Evolutionary conservation across 1,139 yeast genomes (phyloP).

Genomic region (Protomyces lactucae-debilis): DNA sequence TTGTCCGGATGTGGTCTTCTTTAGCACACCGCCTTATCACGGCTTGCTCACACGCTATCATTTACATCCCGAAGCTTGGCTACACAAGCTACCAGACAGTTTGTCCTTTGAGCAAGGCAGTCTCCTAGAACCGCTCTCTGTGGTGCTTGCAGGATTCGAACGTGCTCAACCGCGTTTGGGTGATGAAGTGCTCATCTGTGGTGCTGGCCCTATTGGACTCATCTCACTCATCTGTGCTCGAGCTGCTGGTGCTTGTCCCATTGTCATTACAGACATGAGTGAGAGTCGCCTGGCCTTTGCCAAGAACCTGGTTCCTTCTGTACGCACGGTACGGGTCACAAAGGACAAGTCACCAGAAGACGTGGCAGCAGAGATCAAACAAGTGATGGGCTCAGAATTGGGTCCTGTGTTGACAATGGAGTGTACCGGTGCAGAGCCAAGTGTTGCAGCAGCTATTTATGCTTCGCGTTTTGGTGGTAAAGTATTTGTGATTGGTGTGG

Average conservation of each 20-base stretch:
- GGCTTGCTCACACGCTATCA: conserved; percentile 65
- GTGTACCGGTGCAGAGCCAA: conserved; percentile 63
- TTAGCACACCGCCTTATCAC: conserved; percentile 70
- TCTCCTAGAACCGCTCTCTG: conserved; percentile 78
- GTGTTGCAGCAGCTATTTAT: conserved; percentile 55
- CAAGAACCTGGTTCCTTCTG: conserved; percentile 53
- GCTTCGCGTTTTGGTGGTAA: conserved; percentile 56
- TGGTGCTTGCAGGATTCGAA: conserved; percentile 78
- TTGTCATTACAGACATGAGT: conserved; percentile 61
- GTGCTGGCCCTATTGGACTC: conserved; percentile 93
- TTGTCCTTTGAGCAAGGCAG: conserved; percentile 82
- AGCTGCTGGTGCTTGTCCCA: conserved; percentile 73
- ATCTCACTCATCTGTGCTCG: conserved; percentile 71
- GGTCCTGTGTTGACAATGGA: conserved; percentile 60
- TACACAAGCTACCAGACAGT: conserved; percentile 66
- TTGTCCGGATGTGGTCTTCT: conserved; percentile 73
- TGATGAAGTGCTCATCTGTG: conserved; percentile 71
- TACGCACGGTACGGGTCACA: conserved; percentile 53
- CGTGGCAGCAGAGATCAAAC: conserved; percentile 41
- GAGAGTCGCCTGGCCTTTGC: conserved; percentile 60
- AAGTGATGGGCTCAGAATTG: conserved; percentile 42
- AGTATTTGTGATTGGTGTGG: conserved; percentile 66
- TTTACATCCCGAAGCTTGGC: conserved; percentile 69
- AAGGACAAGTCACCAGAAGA: conserved; percentile 38
- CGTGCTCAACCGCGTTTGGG: conserved; percentile 65